Evolutionary conservation across 1,284 basidiomycete genomes (phyloP).

Genomic region (Malassezia caprae): DNA sequence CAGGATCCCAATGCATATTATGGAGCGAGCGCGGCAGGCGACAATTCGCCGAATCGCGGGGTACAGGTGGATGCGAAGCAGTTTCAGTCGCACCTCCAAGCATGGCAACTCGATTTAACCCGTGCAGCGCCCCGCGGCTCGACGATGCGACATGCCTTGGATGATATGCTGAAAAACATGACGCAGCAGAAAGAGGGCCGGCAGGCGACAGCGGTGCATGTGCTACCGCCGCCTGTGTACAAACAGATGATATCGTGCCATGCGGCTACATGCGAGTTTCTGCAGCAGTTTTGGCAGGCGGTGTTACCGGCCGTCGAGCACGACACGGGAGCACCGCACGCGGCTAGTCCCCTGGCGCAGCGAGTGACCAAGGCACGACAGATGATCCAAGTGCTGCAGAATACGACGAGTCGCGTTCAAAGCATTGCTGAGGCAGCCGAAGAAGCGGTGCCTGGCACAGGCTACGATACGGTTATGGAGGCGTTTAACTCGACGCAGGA

Average conservation of each 20-base stretch:
- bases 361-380: slow-evolving; percentile 2
- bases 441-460: slow-evolving; percentile 1
- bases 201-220: not conserved
- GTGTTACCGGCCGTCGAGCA: slow-evolving; percentile 57
- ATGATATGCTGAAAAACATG: slow-evolving; percentile 18
- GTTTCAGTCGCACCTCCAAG: not conserved
- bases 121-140: not conserved
- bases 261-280: slow-evolving; percentile 84
- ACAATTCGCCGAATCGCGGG: not conserved
- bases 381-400: not conserved
- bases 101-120: slow-evolving; percentile 6
- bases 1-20: slow-evolving; percentile 24
- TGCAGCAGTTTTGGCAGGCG: slow-evolving; percentile 88
- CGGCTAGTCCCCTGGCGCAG: not conserved
- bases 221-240: slow-evolving; percentile 65
- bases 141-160: slow-evolving; percentile 4
- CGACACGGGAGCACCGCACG: not conserved
- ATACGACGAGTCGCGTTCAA: not conserved
- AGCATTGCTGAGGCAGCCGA: slow-evolving; percentile 7
- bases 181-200: slow-evolving; percentile 4
- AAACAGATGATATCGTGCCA: slow-evolving; percentile 76
- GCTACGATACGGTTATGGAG: slow-evolving; percentile 5
- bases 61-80: not conserved
- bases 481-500: slow-evolving; percentile 4
- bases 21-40: slow-evolving; percentile 23